phyloP scores from a whole-genome alignment of 2,329 filamentous ascomycete species.

The Xylariomycetidae sp. region DNA sequence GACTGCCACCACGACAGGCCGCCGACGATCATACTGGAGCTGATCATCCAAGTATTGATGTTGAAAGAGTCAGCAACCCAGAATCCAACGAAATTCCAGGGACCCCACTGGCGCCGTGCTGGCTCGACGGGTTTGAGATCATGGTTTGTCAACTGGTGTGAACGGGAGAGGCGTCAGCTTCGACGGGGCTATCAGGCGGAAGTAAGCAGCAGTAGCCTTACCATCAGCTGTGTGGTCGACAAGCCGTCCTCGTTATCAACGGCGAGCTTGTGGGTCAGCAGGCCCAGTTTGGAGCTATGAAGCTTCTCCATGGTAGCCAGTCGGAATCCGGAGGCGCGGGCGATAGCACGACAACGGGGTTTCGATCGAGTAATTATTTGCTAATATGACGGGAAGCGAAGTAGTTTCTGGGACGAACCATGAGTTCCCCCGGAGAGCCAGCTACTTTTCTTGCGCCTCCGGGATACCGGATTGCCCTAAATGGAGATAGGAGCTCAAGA shows the following conservation, averaged over 20 bases:
- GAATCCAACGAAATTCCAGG: constrained; percentile 85
- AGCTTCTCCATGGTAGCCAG: constrained; percentile 26
- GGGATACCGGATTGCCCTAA: too few species aligned
- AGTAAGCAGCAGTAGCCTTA: constrained; percentile 26
- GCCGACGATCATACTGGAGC: constrained; percentile 71
- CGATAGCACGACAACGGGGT: constrained; percentile 3
- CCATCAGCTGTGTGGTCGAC: constrained; percentile 74
- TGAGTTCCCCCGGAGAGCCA: too few species aligned
- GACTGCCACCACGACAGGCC: constrained; percentile 90
- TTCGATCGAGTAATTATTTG: constrained; percentile 21
- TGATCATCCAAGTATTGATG: constrained; percentile 94
- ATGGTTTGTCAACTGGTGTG: constrained; percentile 78
- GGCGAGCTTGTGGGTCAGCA: constrained; percentile 56
- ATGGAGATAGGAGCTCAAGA: too few species aligned
- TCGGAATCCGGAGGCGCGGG: neutral
- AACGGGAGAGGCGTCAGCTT: too few species aligned
- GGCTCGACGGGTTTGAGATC: constrained; percentile 79
- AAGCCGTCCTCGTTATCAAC: constrained; percentile 74
- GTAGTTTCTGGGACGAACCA: too few species aligned
- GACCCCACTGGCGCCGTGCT: constrained; percentile 74
- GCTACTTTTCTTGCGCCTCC: too few species aligned
- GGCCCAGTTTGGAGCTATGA: constrained; percentile 33
- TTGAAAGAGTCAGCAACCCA: constrained; percentile 85
- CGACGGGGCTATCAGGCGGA: constrained; percentile 2
- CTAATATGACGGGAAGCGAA: constrained; percentile 11